Conservation (phyloP, 225 moss, liverwort and hornwort species). For the Marchantia paleacea region DNA sequence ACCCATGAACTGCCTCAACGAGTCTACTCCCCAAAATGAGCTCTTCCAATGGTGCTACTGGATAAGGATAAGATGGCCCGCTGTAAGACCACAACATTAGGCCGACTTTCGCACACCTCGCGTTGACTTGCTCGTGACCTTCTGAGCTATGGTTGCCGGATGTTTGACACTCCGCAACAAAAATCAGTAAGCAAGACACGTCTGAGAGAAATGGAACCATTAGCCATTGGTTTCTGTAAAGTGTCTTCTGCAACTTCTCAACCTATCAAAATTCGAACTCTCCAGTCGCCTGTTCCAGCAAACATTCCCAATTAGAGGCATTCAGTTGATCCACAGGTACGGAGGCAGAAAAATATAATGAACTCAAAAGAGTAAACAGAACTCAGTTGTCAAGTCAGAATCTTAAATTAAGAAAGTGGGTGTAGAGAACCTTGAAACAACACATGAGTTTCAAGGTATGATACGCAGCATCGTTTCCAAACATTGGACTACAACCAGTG, state of each 20-base stretch:
- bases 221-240: slow-evolving; percentile 15
- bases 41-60: slow-evolving; percentile 19
- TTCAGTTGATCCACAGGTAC: not conserved
- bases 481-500: too few species aligned
- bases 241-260: not conserved
- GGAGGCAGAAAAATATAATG: too few species aligned
- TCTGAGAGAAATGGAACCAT: not conserved
- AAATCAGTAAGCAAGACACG: slow-evolving; percentile 8
- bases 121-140: not conserved
- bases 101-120: not conserved
- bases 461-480: too few species aligned
- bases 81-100: slow-evolving; percentile 9
- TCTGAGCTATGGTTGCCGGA: slow-evolving; percentile 6
- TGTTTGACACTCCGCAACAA: not conserved
- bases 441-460: too few species aligned
- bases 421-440: too few species aligned
- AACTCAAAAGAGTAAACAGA: too few species aligned
- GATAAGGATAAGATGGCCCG: slow-evolving; percentile 11
- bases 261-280: slow-evolving; percentile 84
- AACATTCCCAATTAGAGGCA: not conserved
- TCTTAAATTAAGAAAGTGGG: too few species aligned
- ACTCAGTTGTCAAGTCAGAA: too few species aligned
- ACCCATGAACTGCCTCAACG: slow-evolving; percentile 14
- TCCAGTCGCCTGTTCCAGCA: slow-evolving; percentile 65
- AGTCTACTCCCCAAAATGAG: slow-evolving; percentile 14